These are phyloP conservation scores for Hyaloperonospora brassicae DNA, from an alignment of 352 stramenopile species.

Conservation along the genomic window DNA sequence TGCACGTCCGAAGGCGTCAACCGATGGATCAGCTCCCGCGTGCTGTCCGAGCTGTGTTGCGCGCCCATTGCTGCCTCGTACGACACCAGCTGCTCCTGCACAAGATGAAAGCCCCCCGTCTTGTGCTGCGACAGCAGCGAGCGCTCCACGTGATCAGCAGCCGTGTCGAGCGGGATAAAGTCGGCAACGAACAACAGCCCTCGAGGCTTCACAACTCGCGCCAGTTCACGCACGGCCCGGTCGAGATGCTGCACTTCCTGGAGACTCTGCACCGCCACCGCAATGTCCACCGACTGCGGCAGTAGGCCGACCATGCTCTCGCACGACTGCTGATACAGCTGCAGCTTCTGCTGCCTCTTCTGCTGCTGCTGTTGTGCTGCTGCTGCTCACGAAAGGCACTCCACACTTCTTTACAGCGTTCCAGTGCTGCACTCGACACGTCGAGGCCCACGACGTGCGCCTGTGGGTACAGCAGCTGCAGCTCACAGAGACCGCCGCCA, in stretches of 20 bases:
- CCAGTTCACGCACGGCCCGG: constrained; percentile 40
- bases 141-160: constrained; percentile 31
- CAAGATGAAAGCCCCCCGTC: constrained; percentile 29
- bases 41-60: constrained; percentile 31
- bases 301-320: constrained; percentile 51
- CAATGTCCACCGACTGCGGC: constrained; percentile 47
- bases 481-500: constrained; percentile 49
- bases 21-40: constrained; percentile 29
- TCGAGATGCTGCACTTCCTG: constrained; percentile 52
- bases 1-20: constrained; percentile 42
- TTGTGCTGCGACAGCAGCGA: constrained; percentile 33
- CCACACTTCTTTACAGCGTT: constrained; percentile 61
- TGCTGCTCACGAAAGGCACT: constrained; percentile 35
- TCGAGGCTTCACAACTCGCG: constrained; percentile 51
- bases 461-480: constrained; percentile 50
- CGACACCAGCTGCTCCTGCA: constrained; percentile 42
- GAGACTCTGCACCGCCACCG: constrained; percentile 48
- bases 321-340: constrained; percentile 57
- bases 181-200: constrained; percentile 58
- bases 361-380: constrained; percentile 27
- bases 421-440: constrained; percentile 54
- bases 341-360: constrained; percentile 33
- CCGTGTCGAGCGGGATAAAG: constrained; percentile 46
- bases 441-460: constrained; percentile 48
- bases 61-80: constrained; percentile 36